phyloP scores from a whole-genome alignment of 768 basidiomycete genomes.

The Mycena sanguinolenta region DNA sequence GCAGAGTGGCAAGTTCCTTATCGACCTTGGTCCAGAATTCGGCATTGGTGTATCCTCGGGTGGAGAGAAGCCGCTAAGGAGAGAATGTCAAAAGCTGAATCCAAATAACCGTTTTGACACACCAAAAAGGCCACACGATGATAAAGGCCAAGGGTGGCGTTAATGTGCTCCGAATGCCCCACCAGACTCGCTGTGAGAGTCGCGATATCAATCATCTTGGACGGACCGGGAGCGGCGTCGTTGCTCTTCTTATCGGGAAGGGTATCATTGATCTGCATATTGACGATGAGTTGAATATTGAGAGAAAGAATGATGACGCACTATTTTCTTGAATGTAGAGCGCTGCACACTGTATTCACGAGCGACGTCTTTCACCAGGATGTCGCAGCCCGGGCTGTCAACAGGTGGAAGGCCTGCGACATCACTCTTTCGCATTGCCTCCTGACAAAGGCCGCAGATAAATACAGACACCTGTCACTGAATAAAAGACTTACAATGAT shows the following conservation, averaged over 20 bases:
- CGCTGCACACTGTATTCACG: neutral
- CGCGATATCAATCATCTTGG: no score
- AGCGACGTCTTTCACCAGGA: neutral
- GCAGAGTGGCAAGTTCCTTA: neutral
- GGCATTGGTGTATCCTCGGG: neutral
- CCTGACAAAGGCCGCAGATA: no score
- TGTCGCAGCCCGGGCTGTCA: no score
- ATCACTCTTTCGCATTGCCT: no score
- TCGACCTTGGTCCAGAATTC: neutral
- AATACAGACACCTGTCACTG: no score
- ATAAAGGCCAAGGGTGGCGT: neutral
- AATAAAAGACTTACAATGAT: no score
- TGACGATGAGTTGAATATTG: no score
- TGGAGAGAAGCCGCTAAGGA: neutral
- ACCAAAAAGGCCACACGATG: neutral
- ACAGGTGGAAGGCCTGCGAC: no score
- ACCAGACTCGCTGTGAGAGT: neutral
- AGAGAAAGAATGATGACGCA: neutral
- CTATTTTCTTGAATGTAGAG: neutral
- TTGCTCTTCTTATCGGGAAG: neutral
- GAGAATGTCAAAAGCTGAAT: neutral
- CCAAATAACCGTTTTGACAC: neutral
- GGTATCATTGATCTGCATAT: no score
- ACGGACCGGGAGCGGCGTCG: no score
- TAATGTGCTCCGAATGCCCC: neutral